These are phyloP conservation scores for Ammopiptanthus mongolicus DNA, from an alignment of 306 rosid genomes.

Conservation along the genomic window DNA sequence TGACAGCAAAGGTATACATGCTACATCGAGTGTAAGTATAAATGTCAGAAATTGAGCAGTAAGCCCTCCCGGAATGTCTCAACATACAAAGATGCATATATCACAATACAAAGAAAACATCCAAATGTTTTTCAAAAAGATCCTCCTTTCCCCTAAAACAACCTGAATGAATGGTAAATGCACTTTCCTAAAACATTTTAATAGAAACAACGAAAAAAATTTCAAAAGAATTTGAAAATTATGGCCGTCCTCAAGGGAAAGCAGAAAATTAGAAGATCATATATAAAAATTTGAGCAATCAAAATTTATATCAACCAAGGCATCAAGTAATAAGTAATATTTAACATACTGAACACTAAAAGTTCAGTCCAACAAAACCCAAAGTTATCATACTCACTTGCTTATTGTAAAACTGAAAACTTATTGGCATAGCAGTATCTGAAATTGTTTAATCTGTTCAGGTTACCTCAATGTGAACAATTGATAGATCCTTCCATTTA, in stretches of 20 bases:
- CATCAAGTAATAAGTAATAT: not conserved
- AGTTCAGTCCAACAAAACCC: not conserved
- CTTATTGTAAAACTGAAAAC: not conserved
- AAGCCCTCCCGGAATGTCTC: not conserved
- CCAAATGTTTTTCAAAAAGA: not conserved
- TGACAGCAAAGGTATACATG: not conserved
- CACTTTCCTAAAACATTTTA: not conserved
- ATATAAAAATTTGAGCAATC: not conserved
- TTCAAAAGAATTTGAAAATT: not conserved
- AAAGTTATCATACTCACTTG: not conserved
- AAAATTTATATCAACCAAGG: not conserved
- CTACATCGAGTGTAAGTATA: not conserved
- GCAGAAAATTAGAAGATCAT: not conserved
- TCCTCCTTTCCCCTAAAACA: not conserved
- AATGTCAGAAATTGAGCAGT: not conserved
- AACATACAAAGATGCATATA: not conserved
- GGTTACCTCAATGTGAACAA: constrained; percentile 6
- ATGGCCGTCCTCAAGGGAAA: not conserved
- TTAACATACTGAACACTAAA: not conserved
- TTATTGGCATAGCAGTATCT: not conserved
- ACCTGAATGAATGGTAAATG: not conserved
- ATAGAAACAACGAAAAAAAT: not conserved
- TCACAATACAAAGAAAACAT: not conserved
- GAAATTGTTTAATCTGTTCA: not conserved
- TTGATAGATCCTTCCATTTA: not conserved